A percentile compares a stretch with the other conserved stretches of the same genome.
Evolutionary conservation across 116 monocot species (phyloP).

Genomic region (Zostera marina): DNA sequence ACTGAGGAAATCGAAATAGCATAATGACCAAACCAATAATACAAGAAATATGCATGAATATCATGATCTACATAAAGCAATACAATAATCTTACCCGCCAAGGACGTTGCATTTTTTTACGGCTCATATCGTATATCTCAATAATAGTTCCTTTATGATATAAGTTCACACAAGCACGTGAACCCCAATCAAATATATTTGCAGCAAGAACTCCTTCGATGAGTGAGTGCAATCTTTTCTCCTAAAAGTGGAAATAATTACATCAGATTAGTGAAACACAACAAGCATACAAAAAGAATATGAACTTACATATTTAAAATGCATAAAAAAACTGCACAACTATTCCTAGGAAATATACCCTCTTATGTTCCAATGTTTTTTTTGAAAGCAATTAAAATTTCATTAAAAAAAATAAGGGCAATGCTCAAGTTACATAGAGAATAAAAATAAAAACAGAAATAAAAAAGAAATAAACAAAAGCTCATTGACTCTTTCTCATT

Average conservation of each 20-base stretch:
- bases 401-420: too few species aligned
- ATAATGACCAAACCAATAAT: not conserved
- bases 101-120: slow-evolving; percentile 97
- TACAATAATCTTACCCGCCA: slow-evolving; percentile 46
- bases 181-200: slow-evolving; percentile 99
- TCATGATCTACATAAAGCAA: not conserved
- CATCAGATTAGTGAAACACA: not conserved
- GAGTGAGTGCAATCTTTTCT: slow-evolving; percentile 65
- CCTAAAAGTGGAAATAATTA: slow-evolving; percentile 22
- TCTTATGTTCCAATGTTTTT: too few species aligned
- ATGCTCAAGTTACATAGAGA: too few species aligned
- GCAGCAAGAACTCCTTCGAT: slow-evolving; percentile 99
- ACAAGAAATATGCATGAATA: not conserved
- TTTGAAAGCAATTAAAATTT: too few species aligned
- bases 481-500: too few species aligned
- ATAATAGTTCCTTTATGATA: slow-evolving; percentile 96
- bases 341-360: too few species aligned
- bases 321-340: too few species aligned
- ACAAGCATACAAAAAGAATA: too few species aligned
- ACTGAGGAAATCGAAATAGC: not conserved
- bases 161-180: slow-evolving; percentile 93
- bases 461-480: too few species aligned
- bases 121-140: slow-evolving; percentile 98
- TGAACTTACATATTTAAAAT: too few species aligned
- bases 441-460: too few species aligned